Conservation (phyloP, 2,329 filamentous ascomycete genomes). For the Fusarium palustre region DNA sequence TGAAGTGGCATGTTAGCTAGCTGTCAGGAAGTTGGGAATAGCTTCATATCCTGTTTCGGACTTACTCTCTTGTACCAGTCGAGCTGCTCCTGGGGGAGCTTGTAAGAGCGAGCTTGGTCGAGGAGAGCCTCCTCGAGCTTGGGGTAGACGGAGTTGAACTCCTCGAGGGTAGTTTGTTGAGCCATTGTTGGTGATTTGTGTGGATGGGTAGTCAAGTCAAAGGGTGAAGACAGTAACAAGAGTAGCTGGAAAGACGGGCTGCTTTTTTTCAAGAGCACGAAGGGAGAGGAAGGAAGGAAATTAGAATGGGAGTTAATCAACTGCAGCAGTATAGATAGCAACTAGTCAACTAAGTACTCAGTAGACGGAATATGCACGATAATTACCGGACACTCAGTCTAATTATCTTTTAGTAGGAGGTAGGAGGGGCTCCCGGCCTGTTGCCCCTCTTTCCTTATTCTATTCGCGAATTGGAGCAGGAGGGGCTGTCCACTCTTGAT, state of each 20-base stretch:
- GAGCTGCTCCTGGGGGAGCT: constrained; percentile 81
- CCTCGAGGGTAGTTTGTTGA: constrained; percentile 79
- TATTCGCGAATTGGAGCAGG: constrained; percentile 25
- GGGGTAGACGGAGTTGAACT: constrained; percentile 93
- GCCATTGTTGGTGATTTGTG: constrained; percentile 60
- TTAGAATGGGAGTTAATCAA: constrained; percentile 16
- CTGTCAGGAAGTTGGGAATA: background rate
- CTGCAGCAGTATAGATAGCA: background rate
- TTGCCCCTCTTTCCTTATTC: constrained; percentile 45
- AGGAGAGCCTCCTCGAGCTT: constrained; percentile 85
- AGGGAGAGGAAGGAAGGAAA: constrained; percentile 1
- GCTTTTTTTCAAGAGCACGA: constrained; percentile 22
- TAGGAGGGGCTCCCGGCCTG: background rate
- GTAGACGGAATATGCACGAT: constrained; percentile 37
- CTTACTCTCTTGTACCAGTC: constrained; percentile 87
- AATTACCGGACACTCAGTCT: constrained; percentile 36
- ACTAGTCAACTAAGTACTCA: background rate
- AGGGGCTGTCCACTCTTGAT: constrained; percentile 22
- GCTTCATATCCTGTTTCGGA: background rate
- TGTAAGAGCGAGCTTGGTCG: constrained; percentile 82
- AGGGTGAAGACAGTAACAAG: background rate
- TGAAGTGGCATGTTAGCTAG: background rate
- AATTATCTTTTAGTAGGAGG: constrained; percentile 12
- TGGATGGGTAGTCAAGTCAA: background rate
- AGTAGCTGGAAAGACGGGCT: constrained; percentile 11